Conservation (phyloP, 805 yeast genomes). For the Candida namnaoensis region DNA sequence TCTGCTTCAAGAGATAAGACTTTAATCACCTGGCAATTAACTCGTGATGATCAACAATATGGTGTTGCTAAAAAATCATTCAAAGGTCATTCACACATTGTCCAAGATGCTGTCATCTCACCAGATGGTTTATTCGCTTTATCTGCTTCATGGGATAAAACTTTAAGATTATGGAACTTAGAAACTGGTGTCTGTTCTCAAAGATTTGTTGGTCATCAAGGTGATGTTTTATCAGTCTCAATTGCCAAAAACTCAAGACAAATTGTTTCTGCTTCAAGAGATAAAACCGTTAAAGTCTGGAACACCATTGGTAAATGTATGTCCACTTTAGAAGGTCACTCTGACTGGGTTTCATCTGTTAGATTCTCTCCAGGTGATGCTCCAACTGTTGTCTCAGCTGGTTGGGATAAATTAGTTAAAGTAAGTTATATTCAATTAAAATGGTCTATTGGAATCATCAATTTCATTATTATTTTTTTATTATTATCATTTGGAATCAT, state of each 20-base stretch:
- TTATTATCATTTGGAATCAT: no score
- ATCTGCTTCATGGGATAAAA: slow-evolving; percentile 99
- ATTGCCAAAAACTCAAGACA: slow-evolving; percentile 95
- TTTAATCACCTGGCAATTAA: slow-evolving; percentile 95
- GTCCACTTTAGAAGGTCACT: slow-evolving; percentile 90
- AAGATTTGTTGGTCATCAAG: slow-evolving; percentile 97
- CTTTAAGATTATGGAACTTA: slow-evolving; percentile 97
- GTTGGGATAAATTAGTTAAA: slow-evolving; percentile 98
- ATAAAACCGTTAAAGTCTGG: slow-evolving; percentile 99
- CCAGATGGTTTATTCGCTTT: slow-evolving; percentile 97
- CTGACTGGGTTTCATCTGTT: slow-evolving; percentile 98
- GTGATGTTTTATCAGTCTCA: slow-evolving; percentile 96
- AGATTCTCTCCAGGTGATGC: slow-evolving; percentile 87
- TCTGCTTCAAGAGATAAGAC: slow-evolving; percentile 99
- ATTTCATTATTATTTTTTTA: no score
- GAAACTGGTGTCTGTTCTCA: slow-evolving; percentile 87
- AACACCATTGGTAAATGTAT: slow-evolving; percentile 96
- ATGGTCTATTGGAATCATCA: no score
- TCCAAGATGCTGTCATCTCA: slow-evolving; percentile 94
- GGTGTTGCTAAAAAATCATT: slow-evolving; percentile 98
- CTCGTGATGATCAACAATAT: slow-evolving; percentile 92
- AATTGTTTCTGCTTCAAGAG: slow-evolving; percentile 98
- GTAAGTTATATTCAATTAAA: slow-evolving; percentile 50
- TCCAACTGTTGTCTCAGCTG: slow-evolving; percentile 88
- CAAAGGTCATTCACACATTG: slow-evolving; percentile 98